A percentile compares a stretch with the other conserved stretches of the same genome.
These are phyloP conservation scores for Drechslera avenae DNA, from an alignment of 2,329 filamentous ascomycete species.

Conservation along the genomic window DNA sequence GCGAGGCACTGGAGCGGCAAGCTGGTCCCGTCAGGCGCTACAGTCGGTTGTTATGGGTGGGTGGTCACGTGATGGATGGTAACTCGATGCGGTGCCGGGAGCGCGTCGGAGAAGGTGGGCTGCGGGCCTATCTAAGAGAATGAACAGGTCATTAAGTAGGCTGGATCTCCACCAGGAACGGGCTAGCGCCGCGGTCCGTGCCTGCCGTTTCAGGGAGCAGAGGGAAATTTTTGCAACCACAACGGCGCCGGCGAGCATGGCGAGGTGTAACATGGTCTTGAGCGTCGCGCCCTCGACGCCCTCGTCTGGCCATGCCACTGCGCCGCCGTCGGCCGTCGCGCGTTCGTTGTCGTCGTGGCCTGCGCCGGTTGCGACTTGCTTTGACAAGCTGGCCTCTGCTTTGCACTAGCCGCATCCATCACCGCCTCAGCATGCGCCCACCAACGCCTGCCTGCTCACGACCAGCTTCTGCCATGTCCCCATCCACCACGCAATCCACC, in stretches of 20 bases:
- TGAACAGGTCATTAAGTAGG: conserved; percentile 25
- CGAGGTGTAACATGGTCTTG: not conserved
- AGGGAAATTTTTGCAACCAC: conserved; percentile 37
- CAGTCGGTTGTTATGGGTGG: conserved; percentile 5
- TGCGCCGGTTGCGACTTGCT: conserved; percentile 19
- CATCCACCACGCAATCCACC: not conserved
- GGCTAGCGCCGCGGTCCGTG: conserved; percentile 27
- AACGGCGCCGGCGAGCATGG: conserved; percentile 25
- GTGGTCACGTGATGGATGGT: conserved; percentile 33
- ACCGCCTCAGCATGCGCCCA: conserved; percentile 24
- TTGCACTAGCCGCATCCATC: conserved; percentile 27
- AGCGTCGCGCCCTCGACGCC: not conserved
- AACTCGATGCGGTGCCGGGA: conserved; percentile 33
- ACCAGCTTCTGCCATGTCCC: conserved; percentile 11
- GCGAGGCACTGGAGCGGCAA: conserved; percentile 14
- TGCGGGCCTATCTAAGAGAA: conserved; percentile 36
- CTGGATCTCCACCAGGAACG: conserved; percentile 23
- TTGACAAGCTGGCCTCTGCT: conserved; percentile 26
- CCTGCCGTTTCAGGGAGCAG: conserved; percentile 34
- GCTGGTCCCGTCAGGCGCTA: not conserved
- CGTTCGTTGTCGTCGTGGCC: conserved; percentile 1
- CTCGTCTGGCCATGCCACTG: not conserved
- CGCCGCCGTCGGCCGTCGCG: not conserved
- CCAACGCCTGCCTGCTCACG: conserved; percentile 15
- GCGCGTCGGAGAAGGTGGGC: conserved; percentile 39